Evolutionary conservation across 345 rosid genomes (phyloP).

Genomic region (Pelargonium nanum): DNA sequence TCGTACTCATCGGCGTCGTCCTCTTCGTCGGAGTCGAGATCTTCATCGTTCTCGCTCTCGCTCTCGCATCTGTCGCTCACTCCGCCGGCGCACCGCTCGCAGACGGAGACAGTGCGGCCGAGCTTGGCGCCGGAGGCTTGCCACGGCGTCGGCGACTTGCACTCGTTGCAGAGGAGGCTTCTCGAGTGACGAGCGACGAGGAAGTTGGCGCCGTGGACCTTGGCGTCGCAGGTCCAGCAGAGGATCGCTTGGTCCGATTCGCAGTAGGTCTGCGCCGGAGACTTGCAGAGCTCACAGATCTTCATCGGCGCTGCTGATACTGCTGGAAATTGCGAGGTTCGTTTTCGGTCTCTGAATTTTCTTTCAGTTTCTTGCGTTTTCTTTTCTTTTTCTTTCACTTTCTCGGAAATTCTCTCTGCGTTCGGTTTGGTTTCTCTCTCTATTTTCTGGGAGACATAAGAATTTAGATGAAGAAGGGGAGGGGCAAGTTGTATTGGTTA

Average conservation of each 20-base stretch:
- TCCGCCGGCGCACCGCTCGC: conserved; percentile 25
- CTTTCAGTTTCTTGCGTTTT: background rate
- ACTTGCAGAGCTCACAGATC: conserved; percentile 51
- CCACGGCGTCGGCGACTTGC: conserved; percentile 50
- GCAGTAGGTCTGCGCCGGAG: conserved; percentile 43
- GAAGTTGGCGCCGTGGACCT: conserved; percentile 69
- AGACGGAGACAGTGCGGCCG: conserved; percentile 43
- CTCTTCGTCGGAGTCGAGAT: conserved; percentile 12
- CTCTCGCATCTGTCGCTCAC: conserved; percentile 12
- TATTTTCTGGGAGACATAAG: conserved; percentile 1
- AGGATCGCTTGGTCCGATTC: conserved; percentile 61
- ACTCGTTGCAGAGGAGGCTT: conserved; percentile 41
- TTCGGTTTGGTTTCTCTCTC: too few species aligned
- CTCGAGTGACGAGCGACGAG: conserved; percentile 59
- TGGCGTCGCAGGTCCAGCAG: conserved; percentile 64
- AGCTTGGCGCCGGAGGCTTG: conserved; percentile 47
- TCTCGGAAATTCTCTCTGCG: conserved; percentile 12
- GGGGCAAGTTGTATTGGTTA: conserved; percentile 6
- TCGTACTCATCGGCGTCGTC: conserved; percentile 13
- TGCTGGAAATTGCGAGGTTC: too few species aligned
- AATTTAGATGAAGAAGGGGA: background rate
- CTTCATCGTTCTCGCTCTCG: conserved; percentile 9
- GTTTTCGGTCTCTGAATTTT: background rate
- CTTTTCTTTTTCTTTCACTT: conserved; percentile 8
- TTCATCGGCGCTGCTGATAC: conserved; percentile 20